These are phyloP conservation scores for Anthracocystis setariae DNA, from an alignment of 1,284 basidiomycete species.

Conservation along the genomic window DNA sequence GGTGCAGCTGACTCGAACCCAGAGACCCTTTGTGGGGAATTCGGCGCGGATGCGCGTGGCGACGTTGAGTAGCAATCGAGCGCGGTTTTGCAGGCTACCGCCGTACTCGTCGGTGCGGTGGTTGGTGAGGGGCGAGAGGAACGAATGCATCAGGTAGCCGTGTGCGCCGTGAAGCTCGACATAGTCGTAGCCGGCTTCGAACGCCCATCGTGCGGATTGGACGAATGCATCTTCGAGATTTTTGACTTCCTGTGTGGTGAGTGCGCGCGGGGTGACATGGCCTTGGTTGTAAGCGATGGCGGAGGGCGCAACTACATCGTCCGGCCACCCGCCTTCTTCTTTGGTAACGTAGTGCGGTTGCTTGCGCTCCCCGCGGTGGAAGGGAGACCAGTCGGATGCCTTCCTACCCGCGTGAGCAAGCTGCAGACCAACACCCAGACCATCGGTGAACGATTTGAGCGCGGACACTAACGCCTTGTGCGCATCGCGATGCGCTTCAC, in stretches of 20 bases:
- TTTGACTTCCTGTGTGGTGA: slow-evolving; percentile 74
- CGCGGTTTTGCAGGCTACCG: slow-evolving; percentile 61
- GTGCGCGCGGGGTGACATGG: slow-evolving; percentile 73
- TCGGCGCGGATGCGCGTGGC: slow-evolving; percentile 50
- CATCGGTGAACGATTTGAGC: slow-evolving; percentile 74
- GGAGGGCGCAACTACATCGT: slow-evolving; percentile 75
- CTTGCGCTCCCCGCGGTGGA: slow-evolving; percentile 67
- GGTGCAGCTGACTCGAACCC: slow-evolving; percentile 62
- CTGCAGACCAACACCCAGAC: slow-evolving; percentile 78
- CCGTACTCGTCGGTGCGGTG: slow-evolving; percentile 66
- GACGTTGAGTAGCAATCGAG: slow-evolving; percentile 49
- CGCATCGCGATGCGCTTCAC: slow-evolving; percentile 77
- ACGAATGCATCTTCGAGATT: slow-evolving; percentile 76
- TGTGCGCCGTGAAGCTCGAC: slow-evolving; percentile 73
- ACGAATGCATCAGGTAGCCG: slow-evolving; percentile 76
- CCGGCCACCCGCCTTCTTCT: slow-evolving; percentile 76
- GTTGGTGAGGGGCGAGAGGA: slow-evolving; percentile 60
- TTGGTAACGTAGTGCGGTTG: slow-evolving; percentile 38
- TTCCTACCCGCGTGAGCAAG: slow-evolving; percentile 82
- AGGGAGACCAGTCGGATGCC: slow-evolving; percentile 71
- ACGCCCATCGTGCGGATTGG: slow-evolving; percentile 73
- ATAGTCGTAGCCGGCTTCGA: slow-evolving; percentile 73
- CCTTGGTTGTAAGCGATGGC: slow-evolving; percentile 72
- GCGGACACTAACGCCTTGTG: slow-evolving; percentile 79
- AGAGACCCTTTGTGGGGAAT: slow-evolving; percentile 60